A percentile compares a stretch with the other conserved stretches of the same genome.
phyloP scores from a whole-genome alignment of 352 stramenopile species.

The Phytophthora kernoviae region DNA sequence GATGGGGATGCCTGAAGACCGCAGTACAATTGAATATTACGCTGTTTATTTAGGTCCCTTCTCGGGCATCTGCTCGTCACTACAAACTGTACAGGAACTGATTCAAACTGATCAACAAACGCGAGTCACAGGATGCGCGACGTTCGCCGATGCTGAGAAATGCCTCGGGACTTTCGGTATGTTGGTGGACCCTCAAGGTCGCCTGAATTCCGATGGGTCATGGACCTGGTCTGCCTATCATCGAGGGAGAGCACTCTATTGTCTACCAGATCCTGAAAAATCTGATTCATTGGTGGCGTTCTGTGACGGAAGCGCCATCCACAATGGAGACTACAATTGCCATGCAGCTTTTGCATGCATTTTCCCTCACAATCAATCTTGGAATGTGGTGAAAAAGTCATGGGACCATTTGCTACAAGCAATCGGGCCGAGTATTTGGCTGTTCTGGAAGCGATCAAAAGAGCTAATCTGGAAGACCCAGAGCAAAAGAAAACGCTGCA shows the following conservation, averaged over 20 bases:
- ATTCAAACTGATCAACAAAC: background rate
- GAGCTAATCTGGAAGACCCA: slow-evolving; percentile 19
- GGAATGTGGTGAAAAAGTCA: slow-evolving; percentile 9
- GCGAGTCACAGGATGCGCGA: background rate
- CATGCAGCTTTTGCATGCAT: slow-evolving; percentile 10
- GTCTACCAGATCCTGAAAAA: background rate
- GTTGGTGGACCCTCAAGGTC: slow-evolving; percentile 4
- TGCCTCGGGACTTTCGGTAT: slow-evolving; percentile 1
- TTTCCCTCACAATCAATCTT: slow-evolving; percentile 11
- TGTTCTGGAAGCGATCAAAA: slow-evolving; percentile 15
- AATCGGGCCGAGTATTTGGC: slow-evolving; percentile 22
- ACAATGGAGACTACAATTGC: slow-evolving; percentile 9
- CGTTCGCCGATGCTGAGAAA: slow-evolving; percentile 7
- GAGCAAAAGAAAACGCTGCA: slow-evolving; percentile 6
- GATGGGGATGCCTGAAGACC: background rate
- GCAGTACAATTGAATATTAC: slow-evolving; percentile 3
- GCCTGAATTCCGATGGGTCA: background rate
- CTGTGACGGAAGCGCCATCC: slow-evolving; percentile 12
- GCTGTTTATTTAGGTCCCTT: background rate
- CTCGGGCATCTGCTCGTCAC: slow-evolving; percentile 12
- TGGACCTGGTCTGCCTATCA: slow-evolving; percentile 10
- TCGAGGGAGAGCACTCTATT: background rate
- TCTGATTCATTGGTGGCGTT: slow-evolving; percentile 14
- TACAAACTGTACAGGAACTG: background rate
- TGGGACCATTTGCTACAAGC: background rate